These are phyloP conservation scores for Aphanomyces astaci DNA, from an alignment of 352 stramenopile genomes.

Conservation along the genomic window DNA sequence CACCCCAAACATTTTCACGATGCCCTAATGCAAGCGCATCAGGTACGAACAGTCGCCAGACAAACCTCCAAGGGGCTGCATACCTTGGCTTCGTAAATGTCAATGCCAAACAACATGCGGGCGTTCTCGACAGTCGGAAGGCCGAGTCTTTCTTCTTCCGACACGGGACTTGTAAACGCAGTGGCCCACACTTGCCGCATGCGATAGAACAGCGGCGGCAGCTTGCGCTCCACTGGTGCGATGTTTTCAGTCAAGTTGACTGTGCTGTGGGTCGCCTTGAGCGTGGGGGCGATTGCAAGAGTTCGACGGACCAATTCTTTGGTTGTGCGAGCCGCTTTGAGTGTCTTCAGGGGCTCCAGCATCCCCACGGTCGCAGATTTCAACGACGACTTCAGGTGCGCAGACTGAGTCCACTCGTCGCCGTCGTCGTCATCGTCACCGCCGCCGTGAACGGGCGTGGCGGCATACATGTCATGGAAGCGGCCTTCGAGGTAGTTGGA, in stretches of 20 bases:
- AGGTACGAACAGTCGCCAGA: neutral
- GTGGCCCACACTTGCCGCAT: slow-evolving; percentile 10
- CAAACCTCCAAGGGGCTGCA: neutral
- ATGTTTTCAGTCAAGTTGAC: neutral
- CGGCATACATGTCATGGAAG: slow-evolving; percentile 18
- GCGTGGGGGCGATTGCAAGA: neutral
- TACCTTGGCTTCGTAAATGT: slow-evolving; percentile 22
- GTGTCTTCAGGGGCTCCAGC: neutral
- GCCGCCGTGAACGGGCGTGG: neutral
- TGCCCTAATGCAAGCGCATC: too few relatives aligned
- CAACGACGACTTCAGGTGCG: neutral
- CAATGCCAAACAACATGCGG: slow-evolving; percentile 18
- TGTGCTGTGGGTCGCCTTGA: neutral
- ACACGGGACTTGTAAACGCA: neutral
- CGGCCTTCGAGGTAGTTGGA: slow-evolving; percentile 11
- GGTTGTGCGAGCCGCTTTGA: neutral
- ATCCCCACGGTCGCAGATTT: neutral
- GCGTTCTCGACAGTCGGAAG: slow-evolving; percentile 7
- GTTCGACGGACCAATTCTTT: neutral
- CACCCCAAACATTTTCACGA: neutral
- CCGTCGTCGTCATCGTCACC: neutral
- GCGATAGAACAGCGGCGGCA: slow-evolving; percentile 14
- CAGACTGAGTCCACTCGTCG: neutral
- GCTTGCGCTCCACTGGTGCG: slow-evolving; percentile 1
- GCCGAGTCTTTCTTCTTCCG: slow-evolving; percentile 12